phyloP scores from a whole-genome alignment of 306 rosid genomes.

The Vigna mungo region DNA sequence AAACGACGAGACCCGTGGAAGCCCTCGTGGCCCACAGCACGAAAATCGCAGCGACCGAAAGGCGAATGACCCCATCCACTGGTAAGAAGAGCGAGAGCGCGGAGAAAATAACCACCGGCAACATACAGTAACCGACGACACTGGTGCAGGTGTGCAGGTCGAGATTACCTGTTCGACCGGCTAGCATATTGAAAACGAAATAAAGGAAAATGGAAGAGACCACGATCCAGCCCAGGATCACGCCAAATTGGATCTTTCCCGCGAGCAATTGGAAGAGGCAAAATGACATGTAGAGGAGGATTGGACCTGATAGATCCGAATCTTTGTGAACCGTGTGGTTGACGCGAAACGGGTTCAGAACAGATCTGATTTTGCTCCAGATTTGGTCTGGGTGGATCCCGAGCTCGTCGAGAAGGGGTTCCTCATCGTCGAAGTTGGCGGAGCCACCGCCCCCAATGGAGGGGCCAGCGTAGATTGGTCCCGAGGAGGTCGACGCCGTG shows the following conservation, averaged over 20 bases:
- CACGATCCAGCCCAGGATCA: conserved; percentile 94
- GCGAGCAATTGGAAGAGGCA: conserved; percentile 94
- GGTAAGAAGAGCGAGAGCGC: conserved; percentile 82
- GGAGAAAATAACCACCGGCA: conserved; percentile 87
- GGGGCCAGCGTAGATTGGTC: conserved; percentile 64
- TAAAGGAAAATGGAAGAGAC: conserved; percentile 90
- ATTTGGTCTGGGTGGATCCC: conserved; percentile 97
- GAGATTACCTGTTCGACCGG: conserved; percentile 86
- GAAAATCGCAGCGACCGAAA: conserved; percentile 65
- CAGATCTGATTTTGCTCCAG: conserved; percentile 87
- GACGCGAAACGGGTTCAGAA: conserved; percentile 81
- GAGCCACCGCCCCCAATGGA: conserved; percentile 54
- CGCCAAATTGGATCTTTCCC: conserved; percentile 96
- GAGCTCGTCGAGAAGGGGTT: conserved; percentile 93
- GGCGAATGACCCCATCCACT: conserved; percentile 61
- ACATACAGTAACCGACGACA: conserved; percentile 87
- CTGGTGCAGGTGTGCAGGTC: conserved; percentile 93
- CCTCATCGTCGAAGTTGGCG: conserved; percentile 84
- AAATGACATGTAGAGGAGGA: conserved; percentile 82
- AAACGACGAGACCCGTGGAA: conserved; percentile 76
- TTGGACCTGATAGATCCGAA: conserved; percentile 92
- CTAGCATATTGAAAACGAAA: conserved; percentile 92
- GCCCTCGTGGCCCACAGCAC: conserved; percentile 93
- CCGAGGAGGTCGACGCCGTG: conserved; percentile 70
- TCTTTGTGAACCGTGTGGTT: conserved; percentile 78